phyloP scores from a whole-genome alignment of 257 asterid species.

The Jacaranda mimosifolia region DNA sequence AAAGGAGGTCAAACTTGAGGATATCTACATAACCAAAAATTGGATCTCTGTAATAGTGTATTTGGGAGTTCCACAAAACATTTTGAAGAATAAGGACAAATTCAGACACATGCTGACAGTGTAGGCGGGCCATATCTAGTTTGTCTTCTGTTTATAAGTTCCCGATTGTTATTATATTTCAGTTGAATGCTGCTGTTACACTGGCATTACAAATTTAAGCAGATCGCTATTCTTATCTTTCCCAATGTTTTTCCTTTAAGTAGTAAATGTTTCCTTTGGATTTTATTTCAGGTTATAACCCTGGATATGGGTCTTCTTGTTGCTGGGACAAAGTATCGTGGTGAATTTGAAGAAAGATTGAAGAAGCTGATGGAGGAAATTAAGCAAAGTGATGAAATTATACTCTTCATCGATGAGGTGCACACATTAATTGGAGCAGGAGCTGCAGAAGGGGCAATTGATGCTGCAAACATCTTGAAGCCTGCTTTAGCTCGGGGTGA shows the following conservation, averaged over 20 bases:
- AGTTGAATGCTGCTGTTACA: neutral
- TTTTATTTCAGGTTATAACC: conserved; percentile 75
- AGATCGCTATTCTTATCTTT: conserved; percentile 1
- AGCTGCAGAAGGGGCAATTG: conserved; percentile 98
- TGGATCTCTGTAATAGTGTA: neutral
- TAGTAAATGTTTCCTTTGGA: conserved; percentile 23
- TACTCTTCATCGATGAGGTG: conserved; percentile 95
- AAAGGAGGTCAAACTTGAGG: neutral
- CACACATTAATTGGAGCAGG: conserved; percentile 99
- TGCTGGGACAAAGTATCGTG: conserved; percentile 98
- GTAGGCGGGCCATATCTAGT: too few relatives aligned
- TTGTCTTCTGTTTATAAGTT: neutral
- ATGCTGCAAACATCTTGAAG: conserved; percentile 95
- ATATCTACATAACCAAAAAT: neutral
- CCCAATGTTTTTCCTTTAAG: neutral
- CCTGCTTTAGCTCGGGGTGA: conserved; percentile 98
- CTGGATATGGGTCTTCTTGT: conserved; percentile 96
- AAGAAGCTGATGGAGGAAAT: conserved; percentile 97
- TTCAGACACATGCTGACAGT: neutral
- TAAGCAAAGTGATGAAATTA: conserved; percentile 88
- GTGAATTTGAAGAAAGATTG: conserved; percentile 97
- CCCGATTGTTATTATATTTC: neutral
- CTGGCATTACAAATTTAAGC: conserved; percentile 5
- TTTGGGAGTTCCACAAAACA: neutral
- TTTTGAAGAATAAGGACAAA: neutral